Base-by-base conservation (phyloP, 192 early-diverging fungal genomes). In the Entomortierella lignicola region DNA sequence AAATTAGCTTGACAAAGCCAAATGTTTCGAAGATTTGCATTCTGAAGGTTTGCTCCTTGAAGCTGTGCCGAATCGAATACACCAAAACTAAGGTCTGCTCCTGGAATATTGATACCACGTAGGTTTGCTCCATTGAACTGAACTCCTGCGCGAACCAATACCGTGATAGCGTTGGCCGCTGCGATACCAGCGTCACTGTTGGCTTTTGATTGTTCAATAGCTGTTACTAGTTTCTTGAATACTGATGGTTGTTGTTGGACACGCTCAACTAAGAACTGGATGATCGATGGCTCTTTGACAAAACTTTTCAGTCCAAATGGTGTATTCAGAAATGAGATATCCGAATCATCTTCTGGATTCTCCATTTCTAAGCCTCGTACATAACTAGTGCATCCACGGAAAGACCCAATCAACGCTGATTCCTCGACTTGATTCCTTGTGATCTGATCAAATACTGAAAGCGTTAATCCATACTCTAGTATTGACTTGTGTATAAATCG, bases 111-210 rank as follows among this genome's bases (percentile, higher is more conserved):
- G 17, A 65, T 42, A 32, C 37, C 52, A 26, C 21, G 0, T 0
- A 65, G n/a, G 26, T 65, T 52, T 42, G 10, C 20, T 1, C 20
- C 37, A 4, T 15, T 13, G 25, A 65, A 65, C 7, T 6, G 4
- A 6, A 42, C 31, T 26, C 44, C 44, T 34, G 66, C 55, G 48
- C 47, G 18, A 8, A 68, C 32, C 55, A 68, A 58, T 12, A 68
- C 44, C 30, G 66, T 58, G 43, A 68, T 68, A 18, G 66, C 66
- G 25, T 68, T 68, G 18, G 66, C 66, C 2, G 66, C 66, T 50
- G 66, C 66, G 31, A n/a, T 66, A 18, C 64, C 34, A 52, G 37
- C 41, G n/a, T 18, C 30, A 34, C 56, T 66, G 52, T 66, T 26
- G 8, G 31, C 21, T 42, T 68, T 68, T 18, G 66, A 68, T 12